phyloP scores from a whole-genome alignment of 2,329 filamentous ascomycete species.

The Ophiostoma piceae region DNA sequence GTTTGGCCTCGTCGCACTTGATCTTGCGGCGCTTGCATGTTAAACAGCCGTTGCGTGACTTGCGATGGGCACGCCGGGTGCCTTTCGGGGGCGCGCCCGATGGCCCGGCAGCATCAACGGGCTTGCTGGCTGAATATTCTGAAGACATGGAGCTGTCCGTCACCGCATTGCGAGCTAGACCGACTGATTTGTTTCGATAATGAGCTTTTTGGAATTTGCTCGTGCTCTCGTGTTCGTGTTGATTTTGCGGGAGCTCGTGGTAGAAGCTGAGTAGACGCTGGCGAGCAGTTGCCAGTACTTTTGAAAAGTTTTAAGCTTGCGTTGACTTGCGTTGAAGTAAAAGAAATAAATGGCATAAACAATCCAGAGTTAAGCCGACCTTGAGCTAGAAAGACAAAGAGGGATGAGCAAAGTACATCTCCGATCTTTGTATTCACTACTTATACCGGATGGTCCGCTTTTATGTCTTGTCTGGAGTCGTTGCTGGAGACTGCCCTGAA shows the following conservation, averaged over 20 bases:
- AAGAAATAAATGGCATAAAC: background rate
- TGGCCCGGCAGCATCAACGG: background rate
- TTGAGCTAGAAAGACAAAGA: background rate
- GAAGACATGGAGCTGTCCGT: background rate
- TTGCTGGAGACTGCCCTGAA: background rate
- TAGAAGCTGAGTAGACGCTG: too few relatives aligned
- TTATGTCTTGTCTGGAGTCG: background rate
- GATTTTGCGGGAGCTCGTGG: background rate
- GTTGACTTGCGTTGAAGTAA: background rate
- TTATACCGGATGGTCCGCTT: background rate
- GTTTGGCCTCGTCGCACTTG: slow-evolving; percentile 7
- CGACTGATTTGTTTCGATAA: background rate
- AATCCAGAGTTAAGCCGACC: background rate
- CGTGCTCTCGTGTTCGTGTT: background rate
- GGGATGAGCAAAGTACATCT: background rate
- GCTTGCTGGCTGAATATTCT: background rate
- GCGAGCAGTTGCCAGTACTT: too few relatives aligned
- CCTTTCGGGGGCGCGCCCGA: background rate
- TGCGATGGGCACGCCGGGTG: background rate
- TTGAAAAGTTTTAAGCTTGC: background rate
- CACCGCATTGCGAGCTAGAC: background rate
- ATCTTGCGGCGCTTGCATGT: slow-evolving; percentile 6
- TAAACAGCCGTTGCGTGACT: background rate
- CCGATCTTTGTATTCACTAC: background rate
- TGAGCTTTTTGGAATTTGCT: background rate